Evolutionary conservation across 2,329 filamentous ascomycete species (phyloP).

Genomic region (Botrytis elliptica): DNA sequence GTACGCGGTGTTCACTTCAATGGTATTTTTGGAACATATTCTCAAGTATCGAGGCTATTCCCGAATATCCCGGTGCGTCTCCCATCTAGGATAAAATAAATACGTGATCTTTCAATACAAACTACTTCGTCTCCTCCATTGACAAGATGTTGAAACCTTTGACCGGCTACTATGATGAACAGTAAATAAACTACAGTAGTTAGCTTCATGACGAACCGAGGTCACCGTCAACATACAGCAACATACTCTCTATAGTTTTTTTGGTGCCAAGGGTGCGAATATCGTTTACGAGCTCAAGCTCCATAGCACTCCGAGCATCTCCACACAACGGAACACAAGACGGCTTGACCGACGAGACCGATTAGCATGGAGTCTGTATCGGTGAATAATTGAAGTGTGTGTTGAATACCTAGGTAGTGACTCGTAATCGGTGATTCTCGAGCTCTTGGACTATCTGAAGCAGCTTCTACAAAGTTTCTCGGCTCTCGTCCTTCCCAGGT

Average conservation of each 20-base stretch:
- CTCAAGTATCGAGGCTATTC: not conserved
- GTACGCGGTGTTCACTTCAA: not conserved
- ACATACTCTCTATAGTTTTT: not conserved
- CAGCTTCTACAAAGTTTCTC: not conserved
- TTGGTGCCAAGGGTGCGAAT: not conserved
- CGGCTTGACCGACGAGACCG: not conserved
- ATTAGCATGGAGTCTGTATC: not conserved
- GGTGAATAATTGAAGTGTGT: not conserved
- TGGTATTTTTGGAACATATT: not conserved
- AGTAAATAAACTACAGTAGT: not conserved
- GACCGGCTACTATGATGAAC: not conserved
- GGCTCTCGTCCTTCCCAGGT: not conserved
- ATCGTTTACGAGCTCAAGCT: slow-evolving; percentile 1
- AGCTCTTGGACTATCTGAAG: not conserved
- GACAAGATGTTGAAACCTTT: not conserved
- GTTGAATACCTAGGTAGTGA: not conserved
- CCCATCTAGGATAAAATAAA: not conserved
- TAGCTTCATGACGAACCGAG: not conserved
- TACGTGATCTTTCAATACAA: not conserved
- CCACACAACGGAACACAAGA: not conserved
- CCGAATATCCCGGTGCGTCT: not conserved
- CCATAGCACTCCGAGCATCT: slow-evolving; percentile 7
- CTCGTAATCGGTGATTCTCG: not conserved
- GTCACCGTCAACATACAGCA: not conserved
- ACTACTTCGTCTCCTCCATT: not conserved